Evolutionary conservation across 495 filamentous ascomycete genomes (phyloP).

Genomic region (Xylona heveae): DNA sequence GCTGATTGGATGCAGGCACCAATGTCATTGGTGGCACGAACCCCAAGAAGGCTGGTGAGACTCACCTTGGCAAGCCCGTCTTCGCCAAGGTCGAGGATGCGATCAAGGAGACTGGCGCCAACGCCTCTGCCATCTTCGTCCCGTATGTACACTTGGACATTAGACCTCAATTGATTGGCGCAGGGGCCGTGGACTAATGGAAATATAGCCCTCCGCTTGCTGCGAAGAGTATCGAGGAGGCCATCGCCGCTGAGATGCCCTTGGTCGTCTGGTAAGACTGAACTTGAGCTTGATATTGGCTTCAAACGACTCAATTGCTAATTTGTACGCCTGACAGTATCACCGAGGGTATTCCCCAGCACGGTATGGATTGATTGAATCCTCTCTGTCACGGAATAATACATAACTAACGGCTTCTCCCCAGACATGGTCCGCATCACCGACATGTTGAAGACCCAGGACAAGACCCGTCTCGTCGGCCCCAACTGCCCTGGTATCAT

Average conservation of each 20-base stretch:
- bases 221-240: conserved; percentile 90
- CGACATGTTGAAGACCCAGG: conserved; percentile 91
- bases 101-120: conserved; percentile 76
- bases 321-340: conserved; percentile 33
- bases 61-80: conserved; percentile 80
- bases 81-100: conserved; percentile 80
- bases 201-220: conserved; percentile 58
- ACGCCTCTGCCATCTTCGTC: conserved; percentile 89
- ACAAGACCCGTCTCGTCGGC: conserved; percentile 86
- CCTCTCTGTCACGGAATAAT: not conserved
- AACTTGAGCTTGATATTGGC: not conserved
- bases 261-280: conserved; percentile 62
- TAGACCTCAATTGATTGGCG: conserved; percentile 1
- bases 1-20: conserved; percentile 41
- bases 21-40: conserved; percentile 97
- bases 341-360: conserved; percentile 94
- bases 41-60: conserved; percentile 87
- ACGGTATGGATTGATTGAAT: conserved; percentile 43
- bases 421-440: conserved; percentile 98
- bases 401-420: conserved; percentile 7
- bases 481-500: conserved; percentile 99
- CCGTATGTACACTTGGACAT: conserved; percentile 35
- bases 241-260: conserved; percentile 74
- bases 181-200: conserved; percentile 1
- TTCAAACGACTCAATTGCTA: not conserved